Evolutionary conservation across 2,329 filamentous ascomycete genomes (phyloP).

Genomic region (Pochonia chlamydosporia): DNA sequence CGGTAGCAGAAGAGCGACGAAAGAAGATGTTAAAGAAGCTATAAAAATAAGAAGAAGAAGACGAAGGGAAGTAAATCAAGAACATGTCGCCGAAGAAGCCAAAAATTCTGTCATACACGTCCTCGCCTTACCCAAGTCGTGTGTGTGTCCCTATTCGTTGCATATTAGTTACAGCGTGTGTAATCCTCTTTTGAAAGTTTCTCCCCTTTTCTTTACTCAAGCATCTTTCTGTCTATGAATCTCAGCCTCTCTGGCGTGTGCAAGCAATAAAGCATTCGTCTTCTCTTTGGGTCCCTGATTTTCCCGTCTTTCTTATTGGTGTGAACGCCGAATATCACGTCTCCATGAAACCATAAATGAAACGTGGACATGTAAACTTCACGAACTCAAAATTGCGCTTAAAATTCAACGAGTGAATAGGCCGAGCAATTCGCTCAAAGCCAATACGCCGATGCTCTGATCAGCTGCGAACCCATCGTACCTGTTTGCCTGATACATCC

Average conservation of each 20-base stretch:
- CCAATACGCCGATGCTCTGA: not conserved
- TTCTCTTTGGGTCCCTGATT: constrained; percentile 15
- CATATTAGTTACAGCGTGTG: constrained; percentile 32
- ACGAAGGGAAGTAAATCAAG: constrained; percentile 7
- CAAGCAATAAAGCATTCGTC: constrained; percentile 17
- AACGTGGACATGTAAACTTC: constrained; percentile 2
- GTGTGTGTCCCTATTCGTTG: constrained; percentile 23
- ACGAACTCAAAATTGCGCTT: not conserved
- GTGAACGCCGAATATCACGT: constrained; percentile 2
- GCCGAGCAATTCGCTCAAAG: not conserved
- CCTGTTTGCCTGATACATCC: not conserved
- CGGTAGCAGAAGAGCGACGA: not conserved
- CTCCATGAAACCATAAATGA: constrained; percentile 8
- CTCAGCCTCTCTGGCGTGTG: constrained; percentile 24
- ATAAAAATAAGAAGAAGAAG: constrained; percentile 11
- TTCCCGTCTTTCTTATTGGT: not conserved
- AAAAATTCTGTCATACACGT: constrained; percentile 29
- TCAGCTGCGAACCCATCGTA: not conserved
- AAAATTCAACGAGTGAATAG: constrained; percentile 1
- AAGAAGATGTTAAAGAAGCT: constrained; percentile 14
- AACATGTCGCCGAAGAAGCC: constrained; percentile 17
- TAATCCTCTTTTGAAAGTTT: constrained; percentile 19
- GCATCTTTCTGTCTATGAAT: constrained; percentile 28
- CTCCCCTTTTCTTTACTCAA: constrained; percentile 13
- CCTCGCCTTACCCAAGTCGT: constrained; percentile 25